Evolutionary conservation across 257 asterid genomes (phyloP).

Genomic region (Orobanche coerulescens): DNA sequence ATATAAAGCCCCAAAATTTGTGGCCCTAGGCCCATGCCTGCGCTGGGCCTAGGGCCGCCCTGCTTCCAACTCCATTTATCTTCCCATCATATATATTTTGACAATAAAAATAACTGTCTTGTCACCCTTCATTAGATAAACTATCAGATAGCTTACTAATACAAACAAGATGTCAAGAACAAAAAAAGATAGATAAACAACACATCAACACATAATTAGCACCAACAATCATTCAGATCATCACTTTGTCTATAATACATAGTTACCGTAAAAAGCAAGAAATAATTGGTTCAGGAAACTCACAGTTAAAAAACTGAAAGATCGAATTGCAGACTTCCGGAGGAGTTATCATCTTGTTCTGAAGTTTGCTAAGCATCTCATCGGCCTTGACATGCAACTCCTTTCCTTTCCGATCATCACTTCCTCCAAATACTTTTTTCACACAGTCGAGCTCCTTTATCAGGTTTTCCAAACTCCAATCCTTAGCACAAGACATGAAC

Average conservation of each 20-base stretch:
- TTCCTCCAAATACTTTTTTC: slow-evolving; percentile 47
- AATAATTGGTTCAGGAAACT: slow-evolving; percentile 30
- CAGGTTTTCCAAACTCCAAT: slow-evolving; percentile 58
- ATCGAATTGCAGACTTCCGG: slow-evolving; percentile 57
- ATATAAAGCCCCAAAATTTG: too few species aligned
- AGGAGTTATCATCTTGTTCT: slow-evolving; percentile 54
- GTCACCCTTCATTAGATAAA: neutral
- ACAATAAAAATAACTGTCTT: neutral
- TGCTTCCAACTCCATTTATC: neutral
- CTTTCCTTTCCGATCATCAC: slow-evolving; percentile 80
- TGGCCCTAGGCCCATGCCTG: too few species aligned
- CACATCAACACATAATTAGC: slow-evolving; percentile 8
- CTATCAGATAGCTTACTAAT: neutral
- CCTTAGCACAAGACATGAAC: slow-evolving; percentile 58
- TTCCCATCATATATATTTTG: neutral
- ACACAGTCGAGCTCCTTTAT: slow-evolving; percentile 81
- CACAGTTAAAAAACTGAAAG: slow-evolving; percentile 72
- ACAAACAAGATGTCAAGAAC: neutral
- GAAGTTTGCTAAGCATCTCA: slow-evolving; percentile 55
- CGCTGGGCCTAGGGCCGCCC: too few species aligned
- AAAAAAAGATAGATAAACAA: neutral
- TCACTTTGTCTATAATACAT: slow-evolving; percentile 9
- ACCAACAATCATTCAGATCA: neutral
- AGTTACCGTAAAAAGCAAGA: slow-evolving; percentile 2
- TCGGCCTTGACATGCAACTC: slow-evolving; percentile 59